Percentiles rank a stretch among this genome's conserved stretches.
Evolutionary conservation across 208 protist genomes (phyloP).

Genomic region (Crithidia sp.): DNA sequence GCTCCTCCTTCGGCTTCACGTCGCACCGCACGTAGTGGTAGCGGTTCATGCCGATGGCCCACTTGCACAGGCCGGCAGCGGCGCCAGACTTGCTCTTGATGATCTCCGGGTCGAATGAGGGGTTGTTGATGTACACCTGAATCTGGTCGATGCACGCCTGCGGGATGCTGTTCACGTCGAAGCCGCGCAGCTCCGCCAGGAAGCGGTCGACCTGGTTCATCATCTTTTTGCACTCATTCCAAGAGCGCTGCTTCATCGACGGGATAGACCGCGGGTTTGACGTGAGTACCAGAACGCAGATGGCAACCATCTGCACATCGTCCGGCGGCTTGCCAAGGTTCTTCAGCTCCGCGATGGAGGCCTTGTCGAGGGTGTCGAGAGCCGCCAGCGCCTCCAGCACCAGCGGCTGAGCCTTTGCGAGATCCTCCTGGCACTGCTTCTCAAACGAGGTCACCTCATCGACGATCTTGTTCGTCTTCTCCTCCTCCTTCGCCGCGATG

Average conservation of each 20-base stretch:
- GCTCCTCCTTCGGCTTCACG: constrained; percentile 97
- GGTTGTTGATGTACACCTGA: constrained; percentile 93
- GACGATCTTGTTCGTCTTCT: constrained; percentile 96
- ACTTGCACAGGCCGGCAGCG: constrained; percentile 97
- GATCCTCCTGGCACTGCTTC: constrained; percentile 87
- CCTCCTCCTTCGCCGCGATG: constrained; percentile 95
- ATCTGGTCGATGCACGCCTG: constrained; percentile 95
- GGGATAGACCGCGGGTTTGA: constrained; percentile 92
- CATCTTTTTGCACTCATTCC: constrained; percentile 97
- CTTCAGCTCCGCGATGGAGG: constrained; percentile 97
- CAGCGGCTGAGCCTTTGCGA: constrained; percentile 94
- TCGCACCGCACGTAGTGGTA: constrained; percentile 97
- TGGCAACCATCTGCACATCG: constrained; percentile 96
- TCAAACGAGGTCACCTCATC: constrained; percentile 91
- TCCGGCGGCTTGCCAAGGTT: constrained; percentile 96
- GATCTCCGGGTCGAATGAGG: constrained; percentile 89
- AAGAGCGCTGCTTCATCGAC: constrained; percentile 90
- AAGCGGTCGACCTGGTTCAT: constrained; percentile 97
- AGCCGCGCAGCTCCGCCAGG: constrained; percentile 92
- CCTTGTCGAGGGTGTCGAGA: constrained; percentile 98
- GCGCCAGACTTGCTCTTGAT: constrained; percentile 95
- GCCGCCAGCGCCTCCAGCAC: constrained; percentile 95
- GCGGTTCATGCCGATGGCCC: constrained; percentile 96
- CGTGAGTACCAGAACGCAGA: constrained; percentile 95
- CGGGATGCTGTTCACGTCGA: constrained; percentile 97